Evolutionary conservation across 257 asterid species (phyloP).

Genomic region (Oldenlandia corymbosa): DNA sequence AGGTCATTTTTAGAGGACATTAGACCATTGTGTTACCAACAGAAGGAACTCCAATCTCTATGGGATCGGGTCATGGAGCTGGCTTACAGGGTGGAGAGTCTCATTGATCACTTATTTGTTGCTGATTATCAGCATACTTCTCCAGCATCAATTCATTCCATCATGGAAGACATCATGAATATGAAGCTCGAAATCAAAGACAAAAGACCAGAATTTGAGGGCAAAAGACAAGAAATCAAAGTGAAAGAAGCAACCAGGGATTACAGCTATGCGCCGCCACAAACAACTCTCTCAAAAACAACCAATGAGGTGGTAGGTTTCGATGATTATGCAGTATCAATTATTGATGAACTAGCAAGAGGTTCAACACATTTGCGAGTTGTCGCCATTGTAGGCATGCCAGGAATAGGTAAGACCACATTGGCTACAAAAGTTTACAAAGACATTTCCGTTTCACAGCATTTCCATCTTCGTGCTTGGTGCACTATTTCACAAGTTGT

Average conservation of each 20-base stretch:
- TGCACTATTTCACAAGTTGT: background rate
- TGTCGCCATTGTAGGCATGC: slow-evolving; percentile 4
- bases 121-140: background rate
- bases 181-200: background rate
- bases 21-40: background rate
- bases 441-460: background rate
- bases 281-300: background rate
- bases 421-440: slow-evolving; percentile 1
- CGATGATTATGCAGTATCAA: background rate
- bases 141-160: background rate
- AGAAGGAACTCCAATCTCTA: background rate
- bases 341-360: background rate
- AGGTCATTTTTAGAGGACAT: background rate
- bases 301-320: background rate
- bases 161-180: background rate
- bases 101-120: background rate
- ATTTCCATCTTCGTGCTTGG: background rate
- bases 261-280: background rate
- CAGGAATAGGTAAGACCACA: slow-evolving; percentile 9
- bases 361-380: background rate
- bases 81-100: slow-evolving; percentile 4
- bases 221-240: background rate
- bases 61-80: background rate
- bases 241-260: background rate
- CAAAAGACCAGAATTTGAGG: no score